These are phyloP conservation scores for Begonia loranthoides DNA, from an alignment of 306 rosid genomes.

Conservation along the genomic window DNA sequence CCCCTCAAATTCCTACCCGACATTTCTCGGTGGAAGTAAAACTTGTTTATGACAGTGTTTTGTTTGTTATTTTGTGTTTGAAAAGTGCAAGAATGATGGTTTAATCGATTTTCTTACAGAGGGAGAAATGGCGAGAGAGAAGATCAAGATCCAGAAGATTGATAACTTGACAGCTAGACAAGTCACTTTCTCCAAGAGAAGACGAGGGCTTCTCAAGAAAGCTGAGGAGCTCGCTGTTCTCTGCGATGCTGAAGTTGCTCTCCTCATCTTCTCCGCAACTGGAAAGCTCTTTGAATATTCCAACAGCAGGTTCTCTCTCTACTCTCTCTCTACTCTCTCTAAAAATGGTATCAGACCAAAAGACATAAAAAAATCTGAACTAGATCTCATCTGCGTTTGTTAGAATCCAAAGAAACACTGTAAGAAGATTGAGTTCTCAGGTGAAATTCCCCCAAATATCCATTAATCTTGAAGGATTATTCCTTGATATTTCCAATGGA, in stretches of 20 bases:
- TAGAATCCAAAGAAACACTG: no score
- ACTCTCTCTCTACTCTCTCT: not conserved
- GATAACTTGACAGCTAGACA: constrained; percentile 33
- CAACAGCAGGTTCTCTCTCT: constrained; percentile 16
- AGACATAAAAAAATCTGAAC: no score
- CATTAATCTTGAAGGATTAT: no score
- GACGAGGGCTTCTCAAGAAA: constrained; percentile 31
- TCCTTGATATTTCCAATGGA: no score
- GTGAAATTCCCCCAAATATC: no score
- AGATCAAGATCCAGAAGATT: constrained; percentile 31
- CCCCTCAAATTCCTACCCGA: no score
- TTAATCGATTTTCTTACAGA: not conserved
- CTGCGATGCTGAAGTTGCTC: constrained; percentile 29
- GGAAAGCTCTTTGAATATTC: constrained; percentile 28
- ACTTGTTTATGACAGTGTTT: no score
- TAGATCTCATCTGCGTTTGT: no score
- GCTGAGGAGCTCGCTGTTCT: constrained; percentile 36
- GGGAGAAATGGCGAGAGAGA: constrained; percentile 21
- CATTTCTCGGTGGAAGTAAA: no score
- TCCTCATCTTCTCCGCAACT: constrained; percentile 27
- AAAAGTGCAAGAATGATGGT: not conserved
- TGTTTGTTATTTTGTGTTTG: no score
- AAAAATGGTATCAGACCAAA: not conserved
- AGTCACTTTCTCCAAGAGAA: constrained; percentile 33
- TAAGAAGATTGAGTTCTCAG: no score